Conservation (phyloP, 2,329 filamentous ascomycete species). For the Colletotrichum sp. region DNA sequence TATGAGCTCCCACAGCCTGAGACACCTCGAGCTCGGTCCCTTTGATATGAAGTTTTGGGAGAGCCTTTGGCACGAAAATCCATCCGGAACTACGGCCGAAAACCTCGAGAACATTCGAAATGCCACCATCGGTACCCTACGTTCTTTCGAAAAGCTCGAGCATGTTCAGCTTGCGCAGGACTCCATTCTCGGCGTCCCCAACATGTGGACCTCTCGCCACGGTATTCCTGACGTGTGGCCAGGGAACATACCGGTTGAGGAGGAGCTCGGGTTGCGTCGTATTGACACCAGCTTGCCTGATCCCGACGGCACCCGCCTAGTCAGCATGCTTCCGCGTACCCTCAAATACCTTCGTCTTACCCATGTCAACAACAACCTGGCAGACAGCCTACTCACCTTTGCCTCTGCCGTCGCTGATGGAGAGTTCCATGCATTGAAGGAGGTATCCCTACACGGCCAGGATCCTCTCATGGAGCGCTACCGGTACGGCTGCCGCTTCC, state of each 20-base stretch:
- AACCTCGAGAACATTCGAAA: background rate
- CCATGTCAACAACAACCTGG: background rate
- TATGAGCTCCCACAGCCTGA: background rate
- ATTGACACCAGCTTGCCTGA: background rate
- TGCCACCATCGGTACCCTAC: background rate
- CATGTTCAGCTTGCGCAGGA: background rate
- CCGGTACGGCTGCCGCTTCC: rapidly evolving
- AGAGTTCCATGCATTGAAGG: background rate
- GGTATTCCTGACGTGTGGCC: background rate
- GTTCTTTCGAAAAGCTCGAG: background rate
- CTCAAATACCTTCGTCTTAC: background rate
- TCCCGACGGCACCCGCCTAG: background rate
- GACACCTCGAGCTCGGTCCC: background rate
- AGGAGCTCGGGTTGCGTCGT: rapidly evolving
- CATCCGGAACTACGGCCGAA: rapidly evolving
- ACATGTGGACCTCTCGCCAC: background rate
- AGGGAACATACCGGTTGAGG: rapidly evolving
- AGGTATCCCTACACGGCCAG: background rate
- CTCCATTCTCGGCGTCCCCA: background rate
- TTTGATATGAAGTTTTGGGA: background rate
- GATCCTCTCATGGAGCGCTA: background rate
- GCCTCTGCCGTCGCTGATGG: background rate
- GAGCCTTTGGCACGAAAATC: rapidly evolving
- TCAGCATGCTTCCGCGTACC: background rate
- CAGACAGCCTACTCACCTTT: background rate